Evolutionary conservation across 2,329 filamentous ascomycete species (phyloP).

Genomic region (Leptographium galeiforme): DNA sequence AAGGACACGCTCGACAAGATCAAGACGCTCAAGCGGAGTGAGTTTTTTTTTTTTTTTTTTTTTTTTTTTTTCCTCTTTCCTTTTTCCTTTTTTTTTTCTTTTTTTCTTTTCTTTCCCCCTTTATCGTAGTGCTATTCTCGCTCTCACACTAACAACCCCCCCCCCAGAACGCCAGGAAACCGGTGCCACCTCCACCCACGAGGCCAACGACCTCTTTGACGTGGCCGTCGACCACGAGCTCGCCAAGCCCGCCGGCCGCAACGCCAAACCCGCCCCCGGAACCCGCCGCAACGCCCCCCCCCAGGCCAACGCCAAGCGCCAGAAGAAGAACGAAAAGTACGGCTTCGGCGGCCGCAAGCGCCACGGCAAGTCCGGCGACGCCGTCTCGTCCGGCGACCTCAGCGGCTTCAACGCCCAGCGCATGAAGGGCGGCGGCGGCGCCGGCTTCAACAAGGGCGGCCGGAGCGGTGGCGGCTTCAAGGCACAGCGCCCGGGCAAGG

Average conservation of each 20-base stretch:
- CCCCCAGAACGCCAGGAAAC: constrained; percentile 70
- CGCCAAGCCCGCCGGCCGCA: constrained; percentile 12
- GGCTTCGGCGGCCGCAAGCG: constrained; percentile 95
- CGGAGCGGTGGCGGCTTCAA: constrained; percentile 12
- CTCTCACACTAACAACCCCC: not conserved
- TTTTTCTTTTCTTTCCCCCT: constrained; percentile 8
- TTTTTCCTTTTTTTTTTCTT: too few relatives aligned
- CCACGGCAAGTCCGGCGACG: constrained; percentile 81
- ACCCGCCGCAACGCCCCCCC: constrained; percentile 19
- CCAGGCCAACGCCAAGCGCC: constrained; percentile 54
- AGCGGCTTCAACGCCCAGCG: constrained; percentile 67
- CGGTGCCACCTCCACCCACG: constrained; percentile 51
- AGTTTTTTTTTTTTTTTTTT: constrained; percentile 28
- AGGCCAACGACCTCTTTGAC: constrained; percentile 85
- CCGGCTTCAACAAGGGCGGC: too few relatives aligned
- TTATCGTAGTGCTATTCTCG: constrained; percentile 11
- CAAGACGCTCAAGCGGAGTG: constrained; percentile 87
- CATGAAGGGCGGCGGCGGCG: constrained; percentile 57
- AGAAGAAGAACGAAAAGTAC: constrained; percentile 90
- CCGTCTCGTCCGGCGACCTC: constrained; percentile 67
- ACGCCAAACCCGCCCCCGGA: constrained; percentile 26
- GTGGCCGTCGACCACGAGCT: constrained; percentile 65
- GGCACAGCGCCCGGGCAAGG: constrained; percentile 25
- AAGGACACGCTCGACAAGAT: constrained; percentile 91
- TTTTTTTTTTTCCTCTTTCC: constrained; percentile 12